Base-by-base conservation (phyloP, 345 rosid genomes). In the Barbarea vulgaris region DNA sequence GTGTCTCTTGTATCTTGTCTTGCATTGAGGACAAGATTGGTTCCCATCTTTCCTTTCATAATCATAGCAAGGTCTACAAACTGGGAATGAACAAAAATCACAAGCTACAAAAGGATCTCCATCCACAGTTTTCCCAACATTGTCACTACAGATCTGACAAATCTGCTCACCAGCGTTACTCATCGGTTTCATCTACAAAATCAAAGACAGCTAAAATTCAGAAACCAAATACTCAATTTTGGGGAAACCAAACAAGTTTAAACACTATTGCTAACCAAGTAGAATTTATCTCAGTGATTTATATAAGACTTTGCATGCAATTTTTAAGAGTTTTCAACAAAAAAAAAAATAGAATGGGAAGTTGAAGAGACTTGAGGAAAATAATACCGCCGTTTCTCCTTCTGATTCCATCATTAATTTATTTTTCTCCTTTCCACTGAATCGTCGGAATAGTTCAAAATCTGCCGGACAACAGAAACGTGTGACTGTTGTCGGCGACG, bases 1-100 rank as follows among this genome's bases (percentile, higher is more conserved):
- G 79, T 82, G 97, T 79, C 88, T 87, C 84, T 71, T 87, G 87
- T 93, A 93, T 82, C 77, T 83, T 17, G 93, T 84, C 81, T 93
- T 93, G 89, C 98, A 93, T 51, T 88, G 92, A 70, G 94, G 93
- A 70, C 98, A 93, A 37, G 89, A 87, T 73, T 89, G 87, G 77
- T 87, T 89, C 66, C 96, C 96, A 6, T 91, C 81, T 81, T 87
- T 91, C 80, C 96, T 85, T 75, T 91, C 96, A 37, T 85, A 91
- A 73, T 91, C 98, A 67, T 89, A 91, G 77, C 97, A 93, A 21
- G 89, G 89, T 70, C 97, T 80, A 80, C 98, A 91, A 55, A 91
- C 93, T 3, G 98, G 96, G 81, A 89, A 89, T 9, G 88, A 87
- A 72, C 98, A 93, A 36, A 83, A 85, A 76, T 84, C 56, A 72